These are phyloP conservation scores for Boechera stricta DNA, from an alignment of 345 rosid genomes.

Conservation along the genomic window DNA sequence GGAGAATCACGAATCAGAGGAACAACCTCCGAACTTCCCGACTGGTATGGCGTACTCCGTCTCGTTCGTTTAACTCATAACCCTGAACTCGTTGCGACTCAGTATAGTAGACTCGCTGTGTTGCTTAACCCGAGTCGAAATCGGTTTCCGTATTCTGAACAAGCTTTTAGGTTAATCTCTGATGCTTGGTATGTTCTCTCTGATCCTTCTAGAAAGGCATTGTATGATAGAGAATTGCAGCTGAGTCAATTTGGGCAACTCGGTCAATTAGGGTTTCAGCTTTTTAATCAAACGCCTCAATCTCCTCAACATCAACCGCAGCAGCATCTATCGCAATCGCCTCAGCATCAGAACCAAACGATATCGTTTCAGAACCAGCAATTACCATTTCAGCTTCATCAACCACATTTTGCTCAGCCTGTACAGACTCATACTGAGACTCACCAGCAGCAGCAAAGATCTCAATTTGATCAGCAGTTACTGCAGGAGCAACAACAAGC, in stretches of 20 bases:
- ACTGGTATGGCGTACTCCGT: conserved; percentile 85
- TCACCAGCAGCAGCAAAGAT: not conserved
- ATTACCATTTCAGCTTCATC: conserved; percentile 44
- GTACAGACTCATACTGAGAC: not conserved
- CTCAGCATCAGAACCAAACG: conserved; percentile 27
- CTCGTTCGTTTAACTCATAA: conserved; percentile 65
- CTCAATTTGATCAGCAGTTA: conserved; percentile 27
- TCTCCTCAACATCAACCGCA: conserved; percentile 24
- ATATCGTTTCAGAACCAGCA: conserved; percentile 37
- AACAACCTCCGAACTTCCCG: conserved; percentile 45
- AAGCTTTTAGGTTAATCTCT: conserved; percentile 68
- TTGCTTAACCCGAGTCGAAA: conserved; percentile 66
- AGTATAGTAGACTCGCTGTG: conserved; percentile 76
- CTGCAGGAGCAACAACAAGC: conserved; percentile 41
- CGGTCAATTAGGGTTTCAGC: conserved; percentile 49
- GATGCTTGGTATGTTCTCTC: conserved; percentile 88
- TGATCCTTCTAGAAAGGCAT: conserved; percentile 62
- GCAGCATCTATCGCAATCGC: conserved; percentile 12
- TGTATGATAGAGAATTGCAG: conserved; percentile 73
- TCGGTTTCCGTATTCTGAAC: conserved; percentile 68
- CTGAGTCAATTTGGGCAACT: conserved; percentile 63
- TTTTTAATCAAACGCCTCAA: conserved; percentile 33
- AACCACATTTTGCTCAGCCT: conserved; percentile 24
- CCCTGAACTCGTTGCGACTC: conserved; percentile 70
- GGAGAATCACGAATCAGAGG: conserved; percentile 53